Evolutionary conservation across 495 filamentous ascomycete species (phyloP).

Genomic region (Penicillium bovifimosum): DNA sequence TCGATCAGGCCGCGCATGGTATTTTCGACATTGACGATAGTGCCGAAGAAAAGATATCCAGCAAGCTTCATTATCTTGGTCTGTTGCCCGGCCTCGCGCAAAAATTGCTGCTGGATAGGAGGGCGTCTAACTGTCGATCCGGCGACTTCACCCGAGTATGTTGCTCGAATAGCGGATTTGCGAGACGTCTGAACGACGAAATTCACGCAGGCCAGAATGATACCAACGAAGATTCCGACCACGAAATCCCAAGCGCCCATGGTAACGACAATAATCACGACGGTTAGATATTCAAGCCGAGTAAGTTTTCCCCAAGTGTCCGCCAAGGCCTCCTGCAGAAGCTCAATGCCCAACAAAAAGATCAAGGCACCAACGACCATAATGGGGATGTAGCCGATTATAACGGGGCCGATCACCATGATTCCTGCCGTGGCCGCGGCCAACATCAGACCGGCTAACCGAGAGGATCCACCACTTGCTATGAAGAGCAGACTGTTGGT

Average conservation of each 20-base stretch:
- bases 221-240: slow-evolving; percentile 83
- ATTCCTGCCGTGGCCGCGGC: slow-evolving; percentile 74
- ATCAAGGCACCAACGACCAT: slow-evolving; percentile 96
- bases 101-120: slow-evolving; percentile 78
- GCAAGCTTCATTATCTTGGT: slow-evolving; percentile 85
- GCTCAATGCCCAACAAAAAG: slow-evolving; percentile 86
- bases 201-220: slow-evolving; percentile 84
- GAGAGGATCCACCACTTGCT: slow-evolving; percentile 77
- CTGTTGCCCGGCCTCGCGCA: slow-evolving; percentile 79
- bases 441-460: slow-evolving; percentile 80
- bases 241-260: slow-evolving; percentile 99
- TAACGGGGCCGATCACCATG: slow-evolving; percentile 74
- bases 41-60: slow-evolving; percentile 94
- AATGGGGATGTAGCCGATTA: slow-evolving; percentile 91
- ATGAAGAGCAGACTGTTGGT: slow-evolving; percentile 96
- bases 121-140: slow-evolving; percentile 89
- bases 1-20: slow-evolving; percentile 75
- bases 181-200: slow-evolving; percentile 87
- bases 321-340: slow-evolving; percentile 80
- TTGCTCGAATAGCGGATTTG: slow-evolving; percentile 79
- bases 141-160: slow-evolving; percentile 78
- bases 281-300: slow-evolving; percentile 81
- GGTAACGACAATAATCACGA: slow-evolving; percentile 84
- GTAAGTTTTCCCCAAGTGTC: slow-evolving; percentile 84
- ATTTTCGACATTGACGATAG: slow-evolving; percentile 88